Evolutionary conservation across 805 yeast species (phyloP), one percentile per base, ranked within the genome.

Genomic region (Starmera caribaea): DNA sequence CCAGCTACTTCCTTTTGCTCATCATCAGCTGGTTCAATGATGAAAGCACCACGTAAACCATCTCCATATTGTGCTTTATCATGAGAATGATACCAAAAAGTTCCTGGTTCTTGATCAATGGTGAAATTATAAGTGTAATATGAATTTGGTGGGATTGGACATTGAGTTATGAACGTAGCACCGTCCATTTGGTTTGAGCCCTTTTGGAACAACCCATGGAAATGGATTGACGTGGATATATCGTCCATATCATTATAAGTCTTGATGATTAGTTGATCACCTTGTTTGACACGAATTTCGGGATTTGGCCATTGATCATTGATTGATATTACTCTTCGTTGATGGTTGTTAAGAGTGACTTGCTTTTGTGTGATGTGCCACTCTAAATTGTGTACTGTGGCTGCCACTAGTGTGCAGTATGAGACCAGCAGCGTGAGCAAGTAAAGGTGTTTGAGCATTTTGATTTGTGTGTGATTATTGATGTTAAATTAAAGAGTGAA

Each of bases 41-140:
- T 59, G 21, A 74, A 48, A 2, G 69, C 69, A 7, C 78, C 79
- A 15, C 62, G 57, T 4, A 74, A 48, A 1, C 79, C 79, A 42
- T 70, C 73, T 29, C 68, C 58, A 40, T 66, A 60, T 45, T 73
- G 74, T 2, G 69, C 67, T 9, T 63, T 51, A 40, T 57, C 60
- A 39, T 74, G 80, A 5, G 76, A 64, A 45, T 74, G 81, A 51
- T 73, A 74, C 80, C 80, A 74, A 38, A 57, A 68, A 1, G 77
- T 66, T 0, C 81, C 81, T 21, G 26, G 26, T 26, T 58, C 51
- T 40, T 69, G 74, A 36, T 57, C 56, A 4, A 62, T 53, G 14
- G 62, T 62, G 49, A 74, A 73, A 33, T 57, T 49, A 45, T 74
- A 71, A 1, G 61, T 54, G 51, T 63, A 72, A 3, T 55, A 41